Evolutionary conservation across 805 yeast genomes (phyloP), one percentile per base, ranked within the genome.

Genomic region (Wickerhamomyces strasburgensis): DNA sequence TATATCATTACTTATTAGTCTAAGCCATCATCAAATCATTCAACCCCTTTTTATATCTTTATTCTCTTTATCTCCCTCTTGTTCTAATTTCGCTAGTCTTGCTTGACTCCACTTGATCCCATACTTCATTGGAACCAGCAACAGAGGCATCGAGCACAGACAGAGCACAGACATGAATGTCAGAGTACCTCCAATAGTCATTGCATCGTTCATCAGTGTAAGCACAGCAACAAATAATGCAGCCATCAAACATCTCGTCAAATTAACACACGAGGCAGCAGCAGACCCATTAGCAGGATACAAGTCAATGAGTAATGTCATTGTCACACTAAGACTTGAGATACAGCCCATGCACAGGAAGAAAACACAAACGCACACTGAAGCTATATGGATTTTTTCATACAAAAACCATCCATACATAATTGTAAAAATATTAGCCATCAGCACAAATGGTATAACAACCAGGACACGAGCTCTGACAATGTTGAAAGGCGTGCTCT

Each of bases 371-470:
- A 84, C 68, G 13, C 85, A 33, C 4, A 42, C 39, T 5, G 36
- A 30, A 7, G 40, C 35, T 15, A 42, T 31, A 25, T 31, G 35
- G 3, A 25, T 29, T 17, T 33, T 16, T 23, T 38, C 0, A 76
- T 73, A 64, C 11, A 85, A 51, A 42, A 86, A 74, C 95, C 95
- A 86, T 2, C 94, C 95, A 57, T 72, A 83, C 19, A 77, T 58
- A 2, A 80, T 41, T 0, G 73, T 47, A 7, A 71, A 67, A 0
- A 65, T 66, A 19, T 57, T 46, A 4, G 72, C 51, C 5, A 74
- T 46, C 2, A 65, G 26, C 3, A 60, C 27, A 3, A 74, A 56
- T 3, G 83, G 73, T 14, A 67, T 51, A 6, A 67, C 64, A 7
- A 72, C 63, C n/a, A 66, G 61, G 9, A 82, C 50, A 41, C 93